These are phyloP conservation scores for Thalia dealbata DNA, from an alignment of 176 grass and related monocot genomes.

Conservation along the genomic window DNA sequence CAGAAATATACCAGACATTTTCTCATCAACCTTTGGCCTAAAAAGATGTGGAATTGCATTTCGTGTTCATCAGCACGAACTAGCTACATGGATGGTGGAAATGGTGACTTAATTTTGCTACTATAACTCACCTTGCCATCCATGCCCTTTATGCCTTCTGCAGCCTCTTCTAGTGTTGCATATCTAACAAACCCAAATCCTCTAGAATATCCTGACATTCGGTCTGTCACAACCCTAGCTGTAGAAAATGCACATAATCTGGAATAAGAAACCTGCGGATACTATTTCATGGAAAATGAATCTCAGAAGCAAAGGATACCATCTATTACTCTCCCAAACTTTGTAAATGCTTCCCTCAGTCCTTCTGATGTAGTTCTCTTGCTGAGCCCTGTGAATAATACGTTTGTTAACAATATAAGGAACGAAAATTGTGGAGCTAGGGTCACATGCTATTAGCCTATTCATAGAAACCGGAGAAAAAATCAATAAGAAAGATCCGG, in stretches of 20 bases:
- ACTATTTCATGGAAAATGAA: not conserved
- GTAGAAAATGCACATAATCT: constrained; percentile 13
- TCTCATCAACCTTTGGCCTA: not conserved
- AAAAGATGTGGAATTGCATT: not conserved
- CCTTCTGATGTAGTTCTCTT: constrained; percentile 81
- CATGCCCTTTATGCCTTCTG: constrained; percentile 70
- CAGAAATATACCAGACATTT: not conserved
- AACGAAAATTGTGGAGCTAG: not conserved
- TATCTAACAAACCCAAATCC: constrained; percentile 92
- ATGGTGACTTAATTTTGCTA: not conserved
- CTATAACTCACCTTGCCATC: constrained; percentile 70
- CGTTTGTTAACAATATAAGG: not conserved
- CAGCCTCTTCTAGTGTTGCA: constrained; percentile 54
- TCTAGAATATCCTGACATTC: constrained; percentile 62
- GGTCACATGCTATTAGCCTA: not conserved
- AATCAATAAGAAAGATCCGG: too few relatives aligned
- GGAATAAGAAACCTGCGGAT: constrained; percentile 12
- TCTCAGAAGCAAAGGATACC: constrained; percentile 36
- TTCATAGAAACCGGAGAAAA: too few relatives aligned
- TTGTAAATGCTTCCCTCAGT: constrained; percentile 64
- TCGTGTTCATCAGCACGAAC: not conserved
- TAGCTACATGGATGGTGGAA: not conserved
- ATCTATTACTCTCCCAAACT: constrained; percentile 73
- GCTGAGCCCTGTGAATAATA: constrained; percentile 52
- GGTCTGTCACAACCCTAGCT: constrained; percentile 85